Evolutionary conservation across 805 yeast species (phyloP), one percentile per base, ranked within the genome.

Genomic region (Isabelozyma heimii): DNA sequence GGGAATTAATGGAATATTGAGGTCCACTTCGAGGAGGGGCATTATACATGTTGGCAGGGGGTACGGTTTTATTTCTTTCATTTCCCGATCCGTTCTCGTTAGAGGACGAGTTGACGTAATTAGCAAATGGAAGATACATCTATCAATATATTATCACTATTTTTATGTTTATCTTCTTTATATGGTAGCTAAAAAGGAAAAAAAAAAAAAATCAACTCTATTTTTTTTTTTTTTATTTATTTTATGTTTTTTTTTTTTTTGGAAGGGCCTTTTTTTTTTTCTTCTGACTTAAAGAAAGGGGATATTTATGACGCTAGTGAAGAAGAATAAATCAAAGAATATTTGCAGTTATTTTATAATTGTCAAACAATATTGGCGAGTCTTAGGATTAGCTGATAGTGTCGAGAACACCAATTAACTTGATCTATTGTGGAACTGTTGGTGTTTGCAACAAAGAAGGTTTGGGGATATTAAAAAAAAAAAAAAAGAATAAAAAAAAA

Each of bases 111-210:
- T 30, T 46, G 40, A 43, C 47, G 39, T 40, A 43, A 28, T 41
- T 47, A n/a, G 55, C 51, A 17, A 45, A 42, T 7, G 55, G 55
- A 17, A 52, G 55, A 47, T 52, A 52, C 55, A 52, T 52, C 13
- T 33, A 35, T 28, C 15, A 8, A 17, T 16, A 16, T 3, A 27
- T 16, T 35, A 39, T 44, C 20, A 41, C 27, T 24, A 10, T 10
- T 10, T 10, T 15, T 14, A 43, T 35, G 9, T 9, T 9, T 40
- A 9, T 24, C 12, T 17, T 17, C 12, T 13, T 27, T 16, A 20
- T 40, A 20, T 30, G 24, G 28, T 40, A 40, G 43, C 30, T 40
- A 26, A 40, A 20, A 40, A 40, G 16, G n/a, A n/a, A 39, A 16
- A 39, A n/a, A 39, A n/a, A 39, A 39, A 39, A 10, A 30, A 24